Evolutionary conservation across 2,329 filamentous ascomycete species (phyloP), one percentile per base, ranked within the genome.

Genomic region (Sarocladium oryzae): DNA sequence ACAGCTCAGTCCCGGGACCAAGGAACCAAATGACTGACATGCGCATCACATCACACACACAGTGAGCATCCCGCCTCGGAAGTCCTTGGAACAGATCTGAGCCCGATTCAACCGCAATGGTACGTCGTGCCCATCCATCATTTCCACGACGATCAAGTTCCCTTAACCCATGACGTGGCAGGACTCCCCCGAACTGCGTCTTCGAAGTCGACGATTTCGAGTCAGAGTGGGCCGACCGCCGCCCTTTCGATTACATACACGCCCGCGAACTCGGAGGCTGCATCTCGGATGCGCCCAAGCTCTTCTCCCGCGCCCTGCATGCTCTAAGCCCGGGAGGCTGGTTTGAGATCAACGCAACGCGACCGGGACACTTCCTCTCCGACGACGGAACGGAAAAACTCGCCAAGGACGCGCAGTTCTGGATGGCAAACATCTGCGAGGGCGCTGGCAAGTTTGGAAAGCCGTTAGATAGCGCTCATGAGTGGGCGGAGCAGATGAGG

Each of bases 401-500:
- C 5, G 43, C 43, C 26, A 33, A 48, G 43, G 43, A 48, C 33
- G 43, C 43, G 15, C 43, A 48, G 28, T 48, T 50, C 32, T 54
- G 53, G 53, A 53, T 54, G 48, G 51, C 38, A 16, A 54, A 36
- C 10, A 48, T 54, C 23, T 49, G 46, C 18, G 48, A 54, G 15
- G 53, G 53, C 1, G 48, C 53, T 1, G 51, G 40, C 2, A 54
- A 43, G 40, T 54, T 54, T 11, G 53, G 53, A 1, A 54, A 54
- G 21, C 48, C 53, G 1, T 35, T 54, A 1, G 53, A 54, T 11
- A 36, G 26, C 5, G 51, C 53, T 13, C 43, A 48, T 16, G 43
- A 48, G n/a, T 48, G 43, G 43, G 43, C 43, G 56, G 69, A 72
- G 55, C 74, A 80, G 57, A 74, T 97, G 51, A 75, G 82, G 56